A percentile compares a stretch with the other conserved stretches of the same genome.
phyloP scores from a whole-genome alignment of 805 yeast species.

The Yamadazyma paraphyllophila region DNA sequence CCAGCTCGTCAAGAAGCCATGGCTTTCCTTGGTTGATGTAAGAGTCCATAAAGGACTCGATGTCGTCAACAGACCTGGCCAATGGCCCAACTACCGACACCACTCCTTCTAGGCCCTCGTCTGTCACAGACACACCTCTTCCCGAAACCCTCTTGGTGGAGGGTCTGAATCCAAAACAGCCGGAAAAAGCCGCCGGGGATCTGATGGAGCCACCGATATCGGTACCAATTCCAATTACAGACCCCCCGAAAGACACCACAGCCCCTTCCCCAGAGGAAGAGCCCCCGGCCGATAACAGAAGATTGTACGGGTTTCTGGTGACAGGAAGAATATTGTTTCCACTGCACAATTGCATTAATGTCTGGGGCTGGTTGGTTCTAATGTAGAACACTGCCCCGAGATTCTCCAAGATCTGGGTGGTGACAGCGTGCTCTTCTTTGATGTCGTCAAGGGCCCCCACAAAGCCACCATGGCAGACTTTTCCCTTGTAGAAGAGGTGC shows the following conservation, averaged over 20 bases:
- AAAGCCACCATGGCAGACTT: conserved; percentile 39
- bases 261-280: conserved; percentile 47
- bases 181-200: conserved; percentile 42
- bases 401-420: conserved; percentile 33
- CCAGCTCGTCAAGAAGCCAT: conserved; percentile 50
- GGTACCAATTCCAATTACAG: conserved; percentile 39
- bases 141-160: conserved; percentile 33
- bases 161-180: conserved; percentile 41
- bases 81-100: conserved; percentile 70
- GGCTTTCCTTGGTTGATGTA: conserved; percentile 65
- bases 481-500: conserved; percentile 35
- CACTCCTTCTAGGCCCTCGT: conserved; percentile 63
- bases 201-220: conserved; percentile 47
- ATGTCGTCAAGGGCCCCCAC: conserved; percentile 33
- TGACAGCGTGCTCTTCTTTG: conserved; percentile 27
- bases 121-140: conserved; percentile 48
- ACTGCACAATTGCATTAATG: conserved; percentile 44
- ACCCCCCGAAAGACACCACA: conserved; percentile 39
- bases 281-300: conserved; percentile 40
- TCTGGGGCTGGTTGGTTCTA: conserved; percentile 44
- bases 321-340: conserved; percentile 38
- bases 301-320: conserved; percentile 36
- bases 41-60: conserved; percentile 65
- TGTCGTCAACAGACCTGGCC: conserved; percentile 60
- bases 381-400: conserved; percentile 45